These are phyloP conservation scores for Diaporthe australafricana DNA, from an alignment of 2,329 filamentous ascomycete genomes.

Conservation along the genomic window DNA sequence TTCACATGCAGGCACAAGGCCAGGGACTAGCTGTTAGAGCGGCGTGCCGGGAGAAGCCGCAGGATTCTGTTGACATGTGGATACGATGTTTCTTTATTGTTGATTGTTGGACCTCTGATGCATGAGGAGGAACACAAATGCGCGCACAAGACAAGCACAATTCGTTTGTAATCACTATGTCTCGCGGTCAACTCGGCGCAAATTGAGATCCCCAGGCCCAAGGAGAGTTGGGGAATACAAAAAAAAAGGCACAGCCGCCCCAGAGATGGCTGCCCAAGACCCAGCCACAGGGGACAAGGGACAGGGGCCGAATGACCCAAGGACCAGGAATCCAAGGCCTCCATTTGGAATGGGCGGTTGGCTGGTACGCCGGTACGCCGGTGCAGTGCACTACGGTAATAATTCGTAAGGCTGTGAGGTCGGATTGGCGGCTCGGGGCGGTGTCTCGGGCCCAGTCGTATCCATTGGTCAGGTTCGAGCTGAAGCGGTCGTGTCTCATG, in stretches of 20 bases:
- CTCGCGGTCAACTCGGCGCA: not conserved
- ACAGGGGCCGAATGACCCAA: not conserved
- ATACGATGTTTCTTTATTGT: no score
- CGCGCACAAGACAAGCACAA: not conserved
- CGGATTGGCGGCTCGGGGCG: constrained; percentile 28
- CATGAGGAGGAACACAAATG: no score
- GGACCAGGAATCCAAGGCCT: constrained; percentile 1
- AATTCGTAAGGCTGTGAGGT: constrained; percentile 24
- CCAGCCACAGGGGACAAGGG: constrained; percentile 1
- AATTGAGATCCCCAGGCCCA: not conserved
- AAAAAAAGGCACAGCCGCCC: constrained; percentile 24
- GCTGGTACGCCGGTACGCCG: not conserved
- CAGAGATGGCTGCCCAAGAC: not conserved
- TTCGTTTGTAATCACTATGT: constrained; percentile 8
- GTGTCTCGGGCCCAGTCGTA: constrained; percentile 21
- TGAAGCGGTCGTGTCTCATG: constrained; percentile 18
- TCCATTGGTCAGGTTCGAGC: constrained; percentile 28
- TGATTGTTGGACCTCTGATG: no score
- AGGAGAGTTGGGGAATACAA: not conserved
- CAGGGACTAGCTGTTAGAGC: no score
- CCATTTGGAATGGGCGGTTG: not conserved
- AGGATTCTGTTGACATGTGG: no score
- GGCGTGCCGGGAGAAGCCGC: no score
- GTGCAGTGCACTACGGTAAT: not conserved
- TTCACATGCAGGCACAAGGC: not conserved